A percentile compares a stretch with the other conserved stretches of the same genome.
phyloP scores from a whole-genome alignment of 2,329 filamentous ascomycete species.

The Colletotrichum viniferum region DNA sequence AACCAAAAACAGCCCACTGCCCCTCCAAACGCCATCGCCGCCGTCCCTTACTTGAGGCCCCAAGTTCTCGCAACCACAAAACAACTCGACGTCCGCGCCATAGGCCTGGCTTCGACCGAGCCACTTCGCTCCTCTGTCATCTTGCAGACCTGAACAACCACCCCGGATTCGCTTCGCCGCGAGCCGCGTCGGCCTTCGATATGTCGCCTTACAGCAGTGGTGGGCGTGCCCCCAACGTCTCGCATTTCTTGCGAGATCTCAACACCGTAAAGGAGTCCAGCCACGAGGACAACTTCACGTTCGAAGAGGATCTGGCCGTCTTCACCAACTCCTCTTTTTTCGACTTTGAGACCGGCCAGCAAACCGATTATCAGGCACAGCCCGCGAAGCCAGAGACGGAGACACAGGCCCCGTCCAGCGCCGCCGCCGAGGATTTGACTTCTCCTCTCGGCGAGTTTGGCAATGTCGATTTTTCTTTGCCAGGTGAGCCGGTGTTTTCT shows the following conservation, averaged over 20 bases:
- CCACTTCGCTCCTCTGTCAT: background rate
- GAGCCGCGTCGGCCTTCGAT: slow-evolving; percentile 8
- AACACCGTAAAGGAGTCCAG: slow-evolving; percentile 69
- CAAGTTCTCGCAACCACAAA: slow-evolving; percentile 9
- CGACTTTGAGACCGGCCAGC: slow-evolving; percentile 73
- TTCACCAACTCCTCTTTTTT: slow-evolving; percentile 86
- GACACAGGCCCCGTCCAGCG: slow-evolving; percentile 26
- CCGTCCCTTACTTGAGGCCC: background rate
- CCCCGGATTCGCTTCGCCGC: background rate
- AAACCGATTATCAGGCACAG: slow-evolving; percentile 59
- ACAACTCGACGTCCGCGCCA: slow-evolving; percentile 12
- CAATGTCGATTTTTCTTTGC: slow-evolving; percentile 49
- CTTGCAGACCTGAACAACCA: background rate
- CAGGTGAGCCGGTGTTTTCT: slow-evolving; percentile 44
- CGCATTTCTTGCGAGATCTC: slow-evolving; percentile 85
- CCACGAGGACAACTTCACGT: slow-evolving; percentile 65
- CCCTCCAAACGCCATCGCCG: slow-evolving; percentile 13
- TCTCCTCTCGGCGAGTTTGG: slow-evolving; percentile 49
- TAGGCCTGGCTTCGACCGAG: background rate
- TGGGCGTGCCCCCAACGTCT: slow-evolving; percentile 84
- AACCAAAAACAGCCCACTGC: slow-evolving; percentile 3
- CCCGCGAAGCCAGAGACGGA: slow-evolving; percentile 48
- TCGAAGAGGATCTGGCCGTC: slow-evolving; percentile 75
- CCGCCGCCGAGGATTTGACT: slow-evolving; percentile 30
- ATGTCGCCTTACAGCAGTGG: slow-evolving; percentile 76